These are phyloP conservation scores for Abortiporus biennis DNA, from an alignment of 1,284 basidiomycete genomes.

Conservation along the genomic window DNA sequence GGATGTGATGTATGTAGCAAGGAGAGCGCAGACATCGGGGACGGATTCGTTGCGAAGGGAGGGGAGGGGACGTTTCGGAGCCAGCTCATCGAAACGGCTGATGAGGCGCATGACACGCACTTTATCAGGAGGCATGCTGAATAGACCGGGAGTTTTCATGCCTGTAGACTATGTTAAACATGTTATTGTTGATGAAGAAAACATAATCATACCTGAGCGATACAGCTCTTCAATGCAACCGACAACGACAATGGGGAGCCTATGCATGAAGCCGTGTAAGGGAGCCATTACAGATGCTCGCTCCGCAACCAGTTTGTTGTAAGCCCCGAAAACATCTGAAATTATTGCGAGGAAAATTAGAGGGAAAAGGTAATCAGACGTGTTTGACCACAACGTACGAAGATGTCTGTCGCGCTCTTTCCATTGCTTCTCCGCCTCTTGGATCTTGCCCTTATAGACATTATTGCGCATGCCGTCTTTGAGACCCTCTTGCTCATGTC, in stretches of 20 bases:
- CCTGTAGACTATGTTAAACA: not conserved
- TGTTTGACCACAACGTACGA: conserved; percentile 1
- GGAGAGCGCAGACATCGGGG: not conserved
- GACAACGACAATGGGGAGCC: conserved; percentile 1
- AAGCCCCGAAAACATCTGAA: conserved; percentile 4
- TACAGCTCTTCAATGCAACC: conserved; percentile 5
- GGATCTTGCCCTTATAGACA: not conserved
- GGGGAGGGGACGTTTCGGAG: not conserved
- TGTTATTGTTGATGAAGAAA: too few relatives aligned
- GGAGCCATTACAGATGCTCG: not conserved
- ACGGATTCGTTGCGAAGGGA: conserved; percentile 1
- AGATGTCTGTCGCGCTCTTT: not conserved
- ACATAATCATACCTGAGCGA: conserved; percentile 1
- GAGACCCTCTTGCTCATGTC: conserved; percentile 4
- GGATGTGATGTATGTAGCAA: not conserved
- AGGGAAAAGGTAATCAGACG: not conserved
- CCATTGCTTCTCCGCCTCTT: conserved; percentile 1
- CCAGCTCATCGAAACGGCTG: conserved; percentile 3
- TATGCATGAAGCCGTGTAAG: not conserved
- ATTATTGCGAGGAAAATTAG: not conserved
- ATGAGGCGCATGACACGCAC: not conserved
- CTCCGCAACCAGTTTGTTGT: too few relatives aligned
- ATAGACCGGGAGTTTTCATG: not conserved
- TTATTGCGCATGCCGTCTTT: not conserved
- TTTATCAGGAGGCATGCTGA: not conserved